Evolutionary conservation across 768 basidiomycete species (phyloP), one percentile per base, ranked within the genome.

Genomic region (Russula virescens): DNA sequence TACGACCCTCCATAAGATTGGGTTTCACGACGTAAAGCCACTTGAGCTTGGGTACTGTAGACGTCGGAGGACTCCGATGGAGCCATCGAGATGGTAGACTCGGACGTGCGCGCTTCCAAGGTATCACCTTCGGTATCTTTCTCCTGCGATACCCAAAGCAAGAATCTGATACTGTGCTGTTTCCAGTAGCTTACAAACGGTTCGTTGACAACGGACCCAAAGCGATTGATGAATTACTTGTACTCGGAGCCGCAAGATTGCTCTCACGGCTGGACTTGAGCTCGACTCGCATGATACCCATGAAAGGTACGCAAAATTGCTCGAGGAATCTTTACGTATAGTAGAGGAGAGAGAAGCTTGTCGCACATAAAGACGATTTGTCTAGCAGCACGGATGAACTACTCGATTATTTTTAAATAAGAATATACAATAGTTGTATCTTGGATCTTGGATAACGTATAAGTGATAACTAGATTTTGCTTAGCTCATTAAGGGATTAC

Each of bases 31-130:
- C 3, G 68, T 78, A 28, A 72, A 75, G 42, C 70, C 77, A 0
- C 71, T 72, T 3, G 81, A 85, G 57, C 65, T 88, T 0, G 66
- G 0, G 83, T 77, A 66, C 67, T 88, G 0, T 74, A 84, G 3
- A 78, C 81, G 0, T 60, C 75, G 0, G 84, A 87, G 62, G 73
- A 73, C 2, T 79, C 78, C 76, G 84, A 84, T 42, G 77, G 80
- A 0, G 84, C 85, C 0, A 66, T 89, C 19, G 67, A 72, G 4
- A 86, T 89, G 67, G 89, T 90, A 86, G 85, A 86, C n/a, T n/a
- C n/a, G 0, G 80, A 83, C 59, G 85, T 88, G 1, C 77, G 86
- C 5, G 87, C 84, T 89, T 89, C 71, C 85, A 89, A 78, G 88
- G 89, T 87, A 68, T 9, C 68, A 65, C 34, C 25, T 55, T 31